A percentile compares a stretch with the other conserved stretches of the same genome.
These are phyloP conservation scores for Melastoma malabathricum DNA, from an alignment of 345 rosid species.

Conservation along the genomic window DNA sequence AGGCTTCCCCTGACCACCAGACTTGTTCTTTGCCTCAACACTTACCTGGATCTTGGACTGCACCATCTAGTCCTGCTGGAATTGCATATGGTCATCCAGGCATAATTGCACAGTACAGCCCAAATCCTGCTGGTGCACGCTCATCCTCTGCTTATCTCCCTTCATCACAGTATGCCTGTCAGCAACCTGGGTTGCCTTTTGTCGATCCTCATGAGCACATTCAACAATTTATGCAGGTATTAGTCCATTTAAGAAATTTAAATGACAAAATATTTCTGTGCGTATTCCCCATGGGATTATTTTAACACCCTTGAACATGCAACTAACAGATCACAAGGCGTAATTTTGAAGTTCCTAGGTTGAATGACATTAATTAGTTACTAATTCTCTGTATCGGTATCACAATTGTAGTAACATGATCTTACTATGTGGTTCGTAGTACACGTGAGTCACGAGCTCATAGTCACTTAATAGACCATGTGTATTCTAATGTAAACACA, in stretches of 20 bases:
- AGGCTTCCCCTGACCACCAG: constrained; percentile 50
- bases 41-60: constrained; percentile 39
- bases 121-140: constrained; percentile 41
- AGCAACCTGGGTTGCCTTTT: constrained; percentile 55
- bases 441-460: too few species aligned
- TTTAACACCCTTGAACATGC: too few species aligned
- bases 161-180: constrained; percentile 60
- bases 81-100: constrained; percentile 69
- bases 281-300: too few species aligned
- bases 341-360: too few species aligned
- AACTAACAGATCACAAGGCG: too few species aligned
- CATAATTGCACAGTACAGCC: constrained; percentile 46
- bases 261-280: too few species aligned
- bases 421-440: too few species aligned
- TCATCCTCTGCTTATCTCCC: constrained; percentile 43
- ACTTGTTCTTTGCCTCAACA: constrained; percentile 44
- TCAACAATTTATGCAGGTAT: constrained; percentile 61
- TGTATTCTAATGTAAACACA: too few species aligned
- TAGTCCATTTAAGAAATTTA: neutral
- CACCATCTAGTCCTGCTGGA: constrained; percentile 37
- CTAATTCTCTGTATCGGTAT: too few species aligned
- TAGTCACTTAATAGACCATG: too few species aligned
- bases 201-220: constrained; percentile 45
- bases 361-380: too few species aligned
- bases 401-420: too few species aligned